These are phyloP conservation scores for Cladochytrium replicatum DNA, from an alignment of 192 early-diverging fungal genomes.

Conservation along the genomic window DNA sequence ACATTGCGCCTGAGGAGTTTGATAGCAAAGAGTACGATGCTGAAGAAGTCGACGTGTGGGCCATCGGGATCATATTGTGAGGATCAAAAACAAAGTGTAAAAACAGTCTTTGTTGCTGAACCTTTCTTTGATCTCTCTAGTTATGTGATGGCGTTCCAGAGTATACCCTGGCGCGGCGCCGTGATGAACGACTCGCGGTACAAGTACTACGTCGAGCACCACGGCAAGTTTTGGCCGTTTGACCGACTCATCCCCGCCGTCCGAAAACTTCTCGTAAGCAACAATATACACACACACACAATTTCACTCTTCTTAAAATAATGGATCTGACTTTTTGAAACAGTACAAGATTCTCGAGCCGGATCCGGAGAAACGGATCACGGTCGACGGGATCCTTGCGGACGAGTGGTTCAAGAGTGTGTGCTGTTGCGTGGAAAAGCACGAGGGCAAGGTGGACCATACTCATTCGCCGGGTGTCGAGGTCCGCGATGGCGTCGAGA, in stretches of 20 bases:
- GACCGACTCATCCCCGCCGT: constrained; percentile 4
- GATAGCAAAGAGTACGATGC: constrained; percentile 8
- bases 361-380: constrained; percentile 15
- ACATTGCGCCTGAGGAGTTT: constrained; percentile 18
- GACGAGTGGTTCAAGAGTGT: constrained; percentile 25
- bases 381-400: constrained; percentile 13
- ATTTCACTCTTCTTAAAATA: too few relatives aligned
- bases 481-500: too few relatives aligned
- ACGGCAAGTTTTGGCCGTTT: constrained; percentile 5
- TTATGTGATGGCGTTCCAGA: constrained; percentile 10
- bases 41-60: constrained; percentile 14
- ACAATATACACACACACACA: too few relatives aligned
- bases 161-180: constrained; percentile 9
- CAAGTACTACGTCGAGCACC: constrained; percentile 1
- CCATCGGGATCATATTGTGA: constrained; percentile 10
- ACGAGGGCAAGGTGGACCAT: too few relatives aligned
- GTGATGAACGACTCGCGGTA: constrained; percentile 8
- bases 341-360: constrained; percentile 32
- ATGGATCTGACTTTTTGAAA: too few relatives aligned
- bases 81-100: not conserved
- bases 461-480: too few relatives aligned
- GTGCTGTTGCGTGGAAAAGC: too few relatives aligned
- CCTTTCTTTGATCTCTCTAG: not conserved
- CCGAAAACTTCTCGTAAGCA: constrained; percentile 8
- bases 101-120: not conserved